A percentile compares a stretch with the other conserved stretches of the same genome.
These are phyloP conservation scores for Lachnellula arida DNA, from an alignment of 2,329 filamentous ascomycete genomes.

Conservation along the genomic window DNA sequence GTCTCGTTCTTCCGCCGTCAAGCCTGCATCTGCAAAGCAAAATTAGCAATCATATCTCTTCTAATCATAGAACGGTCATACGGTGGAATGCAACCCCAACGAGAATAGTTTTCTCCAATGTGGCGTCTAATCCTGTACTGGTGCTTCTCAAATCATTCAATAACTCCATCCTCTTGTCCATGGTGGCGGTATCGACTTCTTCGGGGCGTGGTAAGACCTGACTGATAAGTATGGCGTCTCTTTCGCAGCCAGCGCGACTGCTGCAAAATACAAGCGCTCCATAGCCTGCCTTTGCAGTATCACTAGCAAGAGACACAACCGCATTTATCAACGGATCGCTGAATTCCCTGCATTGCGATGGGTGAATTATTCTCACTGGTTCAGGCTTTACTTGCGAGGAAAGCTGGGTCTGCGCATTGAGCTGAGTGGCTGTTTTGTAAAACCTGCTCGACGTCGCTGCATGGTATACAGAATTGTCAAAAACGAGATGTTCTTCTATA, in stretches of 20 bases:
- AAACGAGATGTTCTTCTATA: conserved; percentile 69
- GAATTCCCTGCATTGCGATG: conserved; percentile 57
- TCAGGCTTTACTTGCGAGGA: conserved; percentile 34
- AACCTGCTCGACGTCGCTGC: conserved; percentile 54
- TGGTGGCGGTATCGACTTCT: conserved; percentile 40
- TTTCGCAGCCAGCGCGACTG: conserved; percentile 63
- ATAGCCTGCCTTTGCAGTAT: conserved; percentile 64
- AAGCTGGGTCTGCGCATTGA: conserved; percentile 35
- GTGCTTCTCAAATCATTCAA: conserved; percentile 62
- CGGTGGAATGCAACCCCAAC: conserved; percentile 71
- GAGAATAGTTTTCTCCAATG: conserved; percentile 58
- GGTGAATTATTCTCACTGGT: conserved; percentile 45
- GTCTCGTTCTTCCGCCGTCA: conserved; percentile 72
- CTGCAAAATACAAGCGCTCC: conserved; percentile 71
- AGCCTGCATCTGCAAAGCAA: conserved; percentile 46
- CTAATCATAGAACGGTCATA: conserved; percentile 35
- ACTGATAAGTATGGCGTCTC: conserved; percentile 63
- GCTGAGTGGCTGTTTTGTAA: conserved; percentile 52
- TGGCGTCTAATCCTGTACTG: conserved; percentile 60
- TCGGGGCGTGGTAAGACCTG: conserved; percentile 53
- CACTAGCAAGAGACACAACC: conserved; percentile 63
- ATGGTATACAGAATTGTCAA: conserved; percentile 63
- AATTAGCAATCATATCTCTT: not conserved
- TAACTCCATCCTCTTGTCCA: conserved; percentile 58
- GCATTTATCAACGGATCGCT: conserved; percentile 62